These are phyloP conservation scores for Clonostachys byssicola DNA, from an alignment of 2,329 filamentous ascomycete genomes.

Conservation along the genomic window DNA sequence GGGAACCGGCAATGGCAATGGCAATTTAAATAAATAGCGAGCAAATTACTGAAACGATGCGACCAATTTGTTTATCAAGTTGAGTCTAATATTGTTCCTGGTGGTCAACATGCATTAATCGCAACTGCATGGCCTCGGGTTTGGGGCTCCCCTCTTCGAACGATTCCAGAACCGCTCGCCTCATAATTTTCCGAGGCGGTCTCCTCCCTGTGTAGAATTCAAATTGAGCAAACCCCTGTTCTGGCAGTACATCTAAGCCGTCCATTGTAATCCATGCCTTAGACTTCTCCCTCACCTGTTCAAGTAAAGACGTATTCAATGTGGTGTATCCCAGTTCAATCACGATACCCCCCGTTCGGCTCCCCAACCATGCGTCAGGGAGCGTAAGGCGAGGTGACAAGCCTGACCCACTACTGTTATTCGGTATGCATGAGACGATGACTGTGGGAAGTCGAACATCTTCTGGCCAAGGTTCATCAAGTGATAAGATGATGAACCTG, in stretches of 20 bases:
- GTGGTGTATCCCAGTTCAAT: neutral
- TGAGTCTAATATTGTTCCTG: no score
- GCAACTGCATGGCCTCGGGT: no score
- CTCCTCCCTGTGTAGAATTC: neutral
- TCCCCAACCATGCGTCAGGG: neutral
- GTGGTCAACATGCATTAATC: no score
- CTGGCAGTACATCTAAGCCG: neutral
- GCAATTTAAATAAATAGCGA: no score
- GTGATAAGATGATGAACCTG: constrained; percentile 49
- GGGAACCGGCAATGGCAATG: no score
- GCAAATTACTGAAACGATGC: no score
- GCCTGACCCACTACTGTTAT: constrained; percentile 44
- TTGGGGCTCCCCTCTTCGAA: neutral
- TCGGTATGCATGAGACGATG: constrained; percentile 66
- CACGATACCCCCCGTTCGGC: neutral
- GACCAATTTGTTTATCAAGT: no score
- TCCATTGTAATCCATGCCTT: neutral
- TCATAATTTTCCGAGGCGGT: neutral
- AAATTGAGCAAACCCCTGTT: neutral
- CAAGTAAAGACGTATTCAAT: neutral
- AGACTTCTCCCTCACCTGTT: neutral
- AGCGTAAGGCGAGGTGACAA: neutral
- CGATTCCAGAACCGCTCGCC: no score
- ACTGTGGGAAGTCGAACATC: constrained; percentile 64
- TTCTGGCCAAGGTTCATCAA: constrained; percentile 60